phyloP scores from a whole-genome alignment of 2,329 filamentous ascomycete species.

The Calycina herbarum region DNA sequence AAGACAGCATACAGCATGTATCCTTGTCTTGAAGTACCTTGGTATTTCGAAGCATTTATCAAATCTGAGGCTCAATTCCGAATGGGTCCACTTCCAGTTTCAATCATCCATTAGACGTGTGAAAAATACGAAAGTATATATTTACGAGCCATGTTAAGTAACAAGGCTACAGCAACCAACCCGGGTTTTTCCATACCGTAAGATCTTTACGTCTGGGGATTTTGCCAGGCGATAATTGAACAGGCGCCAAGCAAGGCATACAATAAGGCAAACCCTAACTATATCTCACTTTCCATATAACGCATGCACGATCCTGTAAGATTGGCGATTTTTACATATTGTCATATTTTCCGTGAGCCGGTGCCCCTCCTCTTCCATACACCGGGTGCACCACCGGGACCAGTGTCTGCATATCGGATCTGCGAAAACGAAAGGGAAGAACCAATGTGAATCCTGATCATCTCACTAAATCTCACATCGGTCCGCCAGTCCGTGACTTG shows the following conservation, averaged over 20 bases:
- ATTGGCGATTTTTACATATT: slow-evolving; percentile 1
- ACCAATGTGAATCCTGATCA: background rate
- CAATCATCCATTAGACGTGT: too few species aligned
- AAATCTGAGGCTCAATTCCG: background rate
- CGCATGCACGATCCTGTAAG: slow-evolving; percentile 5
- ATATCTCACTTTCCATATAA: background rate
- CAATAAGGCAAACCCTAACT: background rate
- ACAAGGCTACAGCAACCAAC: background rate
- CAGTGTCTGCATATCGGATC: background rate
- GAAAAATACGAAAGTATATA: too few species aligned
- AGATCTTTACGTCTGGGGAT: background rate
- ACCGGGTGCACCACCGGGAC: background rate
- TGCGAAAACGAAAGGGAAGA: background rate
- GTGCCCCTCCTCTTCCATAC: background rate
- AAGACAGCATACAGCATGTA: background rate
- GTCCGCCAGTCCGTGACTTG: too few species aligned
- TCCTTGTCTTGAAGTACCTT: background rate
- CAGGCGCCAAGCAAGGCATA: background rate
- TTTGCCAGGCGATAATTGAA: background rate
- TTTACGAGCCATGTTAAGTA: background rate
- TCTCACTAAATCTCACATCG: background rate
- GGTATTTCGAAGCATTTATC: background rate
- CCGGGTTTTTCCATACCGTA: background rate
- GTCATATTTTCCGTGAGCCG: background rate
- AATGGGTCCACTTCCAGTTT: too few species aligned